Evolutionary conservation across 2,329 filamentous ascomycete genomes (phyloP).

Genomic region (Stachybotrys chartarum): DNA sequence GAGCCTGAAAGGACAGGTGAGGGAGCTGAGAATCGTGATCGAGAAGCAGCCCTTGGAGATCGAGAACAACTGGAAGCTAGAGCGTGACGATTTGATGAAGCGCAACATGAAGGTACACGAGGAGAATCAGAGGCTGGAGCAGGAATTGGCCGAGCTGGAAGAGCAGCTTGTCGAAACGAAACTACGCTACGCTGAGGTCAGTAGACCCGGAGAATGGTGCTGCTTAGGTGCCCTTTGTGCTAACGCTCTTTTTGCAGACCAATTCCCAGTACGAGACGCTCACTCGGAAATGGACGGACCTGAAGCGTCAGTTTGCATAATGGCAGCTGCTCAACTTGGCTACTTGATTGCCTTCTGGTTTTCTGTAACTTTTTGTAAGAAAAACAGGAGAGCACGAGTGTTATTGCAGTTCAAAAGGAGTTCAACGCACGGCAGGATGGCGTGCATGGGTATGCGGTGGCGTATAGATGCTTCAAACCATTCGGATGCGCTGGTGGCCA

Average conservation of each 20-base stretch:
- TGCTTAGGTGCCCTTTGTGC: neutral
- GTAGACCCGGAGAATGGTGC: constrained; percentile 19
- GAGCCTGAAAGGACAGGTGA: constrained; percentile 74
- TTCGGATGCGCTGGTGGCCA: no score
- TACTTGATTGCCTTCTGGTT: neutral
- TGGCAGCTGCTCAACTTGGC: neutral
- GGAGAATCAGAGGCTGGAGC: constrained; percentile 81
- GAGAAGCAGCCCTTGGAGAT: constrained; percentile 86
- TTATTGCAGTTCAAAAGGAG: constrained; percentile 17
- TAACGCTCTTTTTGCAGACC: constrained; percentile 41
- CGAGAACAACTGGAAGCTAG: constrained; percentile 70
- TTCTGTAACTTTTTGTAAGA: constrained; percentile 9
- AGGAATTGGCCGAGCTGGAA: constrained; percentile 86
- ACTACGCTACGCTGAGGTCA: constrained; percentile 90
- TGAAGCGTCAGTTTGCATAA: constrained; percentile 52
- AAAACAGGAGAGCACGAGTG: constrained; percentile 15
- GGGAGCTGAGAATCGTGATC: constrained; percentile 77
- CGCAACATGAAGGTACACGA: constrained; percentile 90
- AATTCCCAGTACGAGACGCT: constrained; percentile 65
- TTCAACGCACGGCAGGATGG: neutral
- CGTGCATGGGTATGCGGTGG: neutral
- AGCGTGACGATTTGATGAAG: constrained; percentile 89
- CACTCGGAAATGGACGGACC: constrained; percentile 69
- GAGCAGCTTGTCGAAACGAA: constrained; percentile 88
- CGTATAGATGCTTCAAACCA: neutral